Conservation (phyloP, 805 yeast genomes). For the Teunomyces gatunensis region DNA sequence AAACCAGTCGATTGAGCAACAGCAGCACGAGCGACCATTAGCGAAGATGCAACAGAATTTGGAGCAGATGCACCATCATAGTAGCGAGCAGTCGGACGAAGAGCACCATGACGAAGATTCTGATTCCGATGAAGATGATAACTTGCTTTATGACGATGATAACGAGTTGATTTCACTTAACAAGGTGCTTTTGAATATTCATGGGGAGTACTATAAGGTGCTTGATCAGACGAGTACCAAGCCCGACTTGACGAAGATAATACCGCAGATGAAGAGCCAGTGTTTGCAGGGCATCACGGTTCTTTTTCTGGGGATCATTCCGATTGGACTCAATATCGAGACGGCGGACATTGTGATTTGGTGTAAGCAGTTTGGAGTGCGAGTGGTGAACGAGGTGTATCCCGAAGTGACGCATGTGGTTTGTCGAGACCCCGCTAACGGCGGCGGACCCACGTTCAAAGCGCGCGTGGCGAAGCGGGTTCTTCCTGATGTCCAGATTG, state of each 20-base stretch:
- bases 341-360: conserved; percentile 86
- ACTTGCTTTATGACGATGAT: conserved; percentile 75
- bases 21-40: conserved; percentile 77
- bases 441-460: conserved; percentile 60
- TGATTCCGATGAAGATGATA: conserved; percentile 39
- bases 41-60: conserved; percentile 78
- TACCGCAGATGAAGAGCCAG: conserved; percentile 68
- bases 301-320: conserved; percentile 86
- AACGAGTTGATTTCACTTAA: conserved; percentile 66
- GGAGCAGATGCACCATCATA: conserved; percentile 46
- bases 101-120: conserved; percentile 24
- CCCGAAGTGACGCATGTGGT: conserved; percentile 84
- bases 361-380: conserved; percentile 91
- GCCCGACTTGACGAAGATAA: conserved; percentile 67
- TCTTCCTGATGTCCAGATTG: conserved; percentile 67
- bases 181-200: conserved; percentile 61
- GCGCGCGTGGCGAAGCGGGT: conserved; percentile 72
- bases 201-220: conserved; percentile 59
- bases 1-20: conserved; percentile 70
- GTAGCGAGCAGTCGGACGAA: conserved; percentile 16
- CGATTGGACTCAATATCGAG: conserved; percentile 70
- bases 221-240: conserved; percentile 31
- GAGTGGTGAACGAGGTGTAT: conserved; percentile 67
- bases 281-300: conserved; percentile 70
- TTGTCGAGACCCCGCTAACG: conserved; percentile 62